Evolutionary conservation across 345 rosid genomes (phyloP), one percentile per base, ranked within the genome.

Genomic region (Citrus inodora): DNA sequence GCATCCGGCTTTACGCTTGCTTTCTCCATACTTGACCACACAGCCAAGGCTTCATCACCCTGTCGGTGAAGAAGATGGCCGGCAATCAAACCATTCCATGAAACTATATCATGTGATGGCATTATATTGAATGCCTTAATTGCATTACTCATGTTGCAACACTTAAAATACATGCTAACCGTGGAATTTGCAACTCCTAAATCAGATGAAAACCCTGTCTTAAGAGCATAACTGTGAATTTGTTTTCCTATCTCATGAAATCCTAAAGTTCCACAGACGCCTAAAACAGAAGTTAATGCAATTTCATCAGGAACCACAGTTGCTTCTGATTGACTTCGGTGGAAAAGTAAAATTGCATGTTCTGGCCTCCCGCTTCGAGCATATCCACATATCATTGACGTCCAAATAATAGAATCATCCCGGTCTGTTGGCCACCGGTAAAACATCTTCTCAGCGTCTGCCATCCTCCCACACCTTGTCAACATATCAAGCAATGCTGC

Each of bases 401-500:
- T 95, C 17, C 78, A 87, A 60, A 87, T 84, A 48, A 92, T 79
- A 0, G 91, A 84, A 78, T 30, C 87, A 75, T 82, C 89, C 35
- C 62, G 65, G 58, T 89, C 83, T 58, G 76, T 79, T 24, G 94
- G 89, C 93, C 92, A 87, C 28, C 61, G 84, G 13, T 30, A 62
- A 77, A 86, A 90, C 83, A 95, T 88, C 82, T 86, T 89, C 65
- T 89, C 89, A 40, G 98, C 98, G 85, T 91, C 97, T 1, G 27
- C 79, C 90, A 91, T 91, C 78, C 98, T 88, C 75, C 88, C 97
- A 82, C 98, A 95, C 85, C 89, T 88, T 59, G 89, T 79, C 84
- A 88, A 91, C 97, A 92, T 93, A 82, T 95, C 93, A 69, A 93
- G 82, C 85, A 95, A 82, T 51, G 95, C 93, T 51, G 92, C 84